These are phyloP conservation scores for Ulota crispa DNA, from an alignment of 225 moss, liverwort and hornwort genomes.

Conservation along the genomic window DNA sequence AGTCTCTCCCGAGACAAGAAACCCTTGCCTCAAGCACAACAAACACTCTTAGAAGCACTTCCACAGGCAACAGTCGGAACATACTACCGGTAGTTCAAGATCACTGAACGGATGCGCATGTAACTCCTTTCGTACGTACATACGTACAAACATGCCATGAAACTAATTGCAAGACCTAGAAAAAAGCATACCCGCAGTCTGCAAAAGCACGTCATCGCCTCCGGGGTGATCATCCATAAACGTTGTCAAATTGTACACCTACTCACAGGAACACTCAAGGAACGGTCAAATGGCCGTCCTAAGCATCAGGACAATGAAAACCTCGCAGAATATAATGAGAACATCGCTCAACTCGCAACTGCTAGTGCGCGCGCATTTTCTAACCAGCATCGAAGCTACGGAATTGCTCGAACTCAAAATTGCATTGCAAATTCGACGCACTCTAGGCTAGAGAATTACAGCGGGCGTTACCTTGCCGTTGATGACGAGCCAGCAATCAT, in stretches of 20 bases:
- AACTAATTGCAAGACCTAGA: background rate
- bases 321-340: background rate
- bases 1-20: background rate
- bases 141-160: background rate
- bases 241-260: constrained; percentile 71
- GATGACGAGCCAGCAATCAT: constrained; percentile 54
- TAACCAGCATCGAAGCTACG: background rate
- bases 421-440: background rate
- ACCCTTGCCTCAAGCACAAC: background rate
- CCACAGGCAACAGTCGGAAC: background rate
- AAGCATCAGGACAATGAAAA: background rate
- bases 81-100: background rate
- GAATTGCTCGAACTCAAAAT: background rate
- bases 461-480: constrained; percentile 43
- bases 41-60: background rate
- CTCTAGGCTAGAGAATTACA: background rate
- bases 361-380: background rate
- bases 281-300: background rate
- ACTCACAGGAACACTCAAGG: constrained; percentile 17
- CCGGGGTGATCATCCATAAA: constrained; percentile 79
- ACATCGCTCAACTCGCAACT: background rate
- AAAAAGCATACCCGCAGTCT: constrained; percentile 38
- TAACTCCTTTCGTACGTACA: background rate
- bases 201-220: constrained; percentile 70
- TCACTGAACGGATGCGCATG: background rate